These are phyloP conservation scores for Stropharia rugosoannulata DNA, from an alignment of 768 basidiomycete species.

Conservation along the genomic window DNA sequence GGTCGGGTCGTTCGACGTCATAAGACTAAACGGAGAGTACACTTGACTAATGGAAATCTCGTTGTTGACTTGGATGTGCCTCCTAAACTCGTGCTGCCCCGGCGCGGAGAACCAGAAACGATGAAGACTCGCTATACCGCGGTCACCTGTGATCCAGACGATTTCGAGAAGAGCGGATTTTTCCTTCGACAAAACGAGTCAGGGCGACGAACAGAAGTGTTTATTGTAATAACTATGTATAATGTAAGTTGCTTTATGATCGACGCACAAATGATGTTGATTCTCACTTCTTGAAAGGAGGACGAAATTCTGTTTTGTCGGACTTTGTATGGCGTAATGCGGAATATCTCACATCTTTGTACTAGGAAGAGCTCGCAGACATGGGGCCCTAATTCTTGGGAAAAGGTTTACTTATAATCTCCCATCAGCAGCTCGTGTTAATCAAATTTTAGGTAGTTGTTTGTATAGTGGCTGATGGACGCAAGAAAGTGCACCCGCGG, in stretches of 20 bases:
- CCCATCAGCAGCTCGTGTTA: background rate
- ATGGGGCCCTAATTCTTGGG: constrained; percentile 97
- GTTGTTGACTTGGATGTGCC: constrained; percentile 86
- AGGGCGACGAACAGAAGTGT: constrained; percentile 82
- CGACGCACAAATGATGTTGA: background rate
- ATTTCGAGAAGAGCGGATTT: constrained; percentile 83
- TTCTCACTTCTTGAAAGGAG: constrained; percentile 46
- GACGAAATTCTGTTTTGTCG: constrained; percentile 90
- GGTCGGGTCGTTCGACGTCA: constrained; percentile 78
- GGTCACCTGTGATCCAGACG: constrained; percentile 92
- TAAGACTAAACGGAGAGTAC: constrained; percentile 76
- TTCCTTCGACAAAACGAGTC: constrained; percentile 82
- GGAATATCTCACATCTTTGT: constrained; percentile 77
- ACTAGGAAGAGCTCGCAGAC: constrained; percentile 88
- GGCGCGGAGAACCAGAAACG: constrained; percentile 71
- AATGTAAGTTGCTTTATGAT: constrained; percentile 54
- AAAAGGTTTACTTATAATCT: constrained; percentile 56
- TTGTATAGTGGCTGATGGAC: constrained; percentile 88
- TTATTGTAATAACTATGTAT: constrained; percentile 96
- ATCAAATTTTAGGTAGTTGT: constrained; percentile 68
- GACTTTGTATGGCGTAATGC: constrained; percentile 95
- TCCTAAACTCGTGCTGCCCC: constrained; percentile 75
- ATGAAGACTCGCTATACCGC: constrained; percentile 79
- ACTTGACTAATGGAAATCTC: constrained; percentile 84
- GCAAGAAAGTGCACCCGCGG: constrained; percentile 78